Evolutionary conservation across 495 filamentous ascomycete genomes (phyloP), one percentile per base, ranked within the genome.

Genomic region (Immersiella caudata): DNA sequence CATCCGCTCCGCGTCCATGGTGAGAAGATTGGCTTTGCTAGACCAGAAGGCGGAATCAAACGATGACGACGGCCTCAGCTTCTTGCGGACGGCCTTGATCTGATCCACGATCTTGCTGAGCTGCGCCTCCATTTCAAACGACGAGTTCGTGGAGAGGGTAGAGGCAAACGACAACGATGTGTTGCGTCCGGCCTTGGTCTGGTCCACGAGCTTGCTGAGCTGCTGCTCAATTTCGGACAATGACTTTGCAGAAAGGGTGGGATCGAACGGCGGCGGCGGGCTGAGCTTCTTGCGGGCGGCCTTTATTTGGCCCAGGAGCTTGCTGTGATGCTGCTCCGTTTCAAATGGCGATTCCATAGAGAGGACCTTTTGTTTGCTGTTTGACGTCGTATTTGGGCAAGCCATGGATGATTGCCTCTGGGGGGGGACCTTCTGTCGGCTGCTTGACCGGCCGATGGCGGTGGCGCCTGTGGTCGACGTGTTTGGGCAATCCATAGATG

Each of bases 1-100:
- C 6, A 64, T 35, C 62, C 62, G 62, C 62, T 64, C 49, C 46
- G 62, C 4, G 50, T 64, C 62, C 62, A 64, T 64, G 12, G 46
- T 54, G 7, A 64, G 62, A 25, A 64, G 20, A 35, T 21, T 22
- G 1, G 62, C 46, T 33, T 64, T 64, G 26, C 62, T 64, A 6
- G 62, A 64, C 62, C 62, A 64, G 26, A 64, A 64, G 46, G 4
- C 46, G 46, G 62, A 55, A 51, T 62, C 60, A 25, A 62, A 62
- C 35, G 60, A 62, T 5, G 60, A 62, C 35, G 60, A 62, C 3
- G 62, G 62, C 62, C 1, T n/a, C 12, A 64, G 62, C 62, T 64
- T 64, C 50, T 54, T 64, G 24, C 62, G 26, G 62, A 22, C 24
- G 26, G 20, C 46, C 12, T 55, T 55, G 16, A 64, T 64, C 62